Percentiles rank a stretch among this genome's conserved stretches.
Evolutionary conservation across 75 land plant species (phyloP).

Genomic region (Pinus albicaulis): DNA sequence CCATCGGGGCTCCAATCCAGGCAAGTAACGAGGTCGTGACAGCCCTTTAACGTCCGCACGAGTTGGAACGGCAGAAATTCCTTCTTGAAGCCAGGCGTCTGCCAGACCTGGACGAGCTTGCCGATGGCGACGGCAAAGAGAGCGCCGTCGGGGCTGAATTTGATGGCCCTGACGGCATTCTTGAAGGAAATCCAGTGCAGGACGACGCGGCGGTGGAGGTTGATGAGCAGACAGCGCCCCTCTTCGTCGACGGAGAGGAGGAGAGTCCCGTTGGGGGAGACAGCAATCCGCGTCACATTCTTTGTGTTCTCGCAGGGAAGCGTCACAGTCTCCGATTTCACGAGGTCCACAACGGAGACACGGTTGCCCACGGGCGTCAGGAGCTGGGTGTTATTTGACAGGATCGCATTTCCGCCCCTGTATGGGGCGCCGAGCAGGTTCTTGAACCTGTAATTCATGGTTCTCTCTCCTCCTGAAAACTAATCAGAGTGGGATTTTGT

Average conservation of each 20-base stretch:
- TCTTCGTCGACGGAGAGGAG: conserved; percentile 73
- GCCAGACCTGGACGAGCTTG: conserved; percentile 78
- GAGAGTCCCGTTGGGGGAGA: conserved; percentile 72
- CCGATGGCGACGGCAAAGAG: conserved; percentile 80
- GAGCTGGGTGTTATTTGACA: conserved; percentile 38
- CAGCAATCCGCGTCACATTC: conserved; percentile 70
- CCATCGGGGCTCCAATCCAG: conserved; percentile 85
- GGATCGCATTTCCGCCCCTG: conserved; percentile 78
- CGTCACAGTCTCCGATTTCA: conserved; percentile 58
- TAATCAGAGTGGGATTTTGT: too few species aligned
- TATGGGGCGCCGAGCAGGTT: conserved; percentile 94
- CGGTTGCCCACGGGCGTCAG: conserved; percentile 91
- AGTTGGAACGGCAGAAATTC: conserved; percentile 83
- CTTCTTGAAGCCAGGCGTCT: conserved; percentile 73
- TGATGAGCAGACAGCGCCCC: conserved; percentile 56
- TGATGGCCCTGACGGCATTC: conserved; percentile 48
- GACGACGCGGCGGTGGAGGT: conserved; percentile 63
- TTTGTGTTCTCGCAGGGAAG: conserved; percentile 67
- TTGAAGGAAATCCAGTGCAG: conserved; percentile 87
- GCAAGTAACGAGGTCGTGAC: conserved; percentile 51
- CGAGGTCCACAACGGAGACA: conserved; percentile 76
- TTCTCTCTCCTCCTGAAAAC: too few species aligned
- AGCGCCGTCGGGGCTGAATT: conserved; percentile 73
- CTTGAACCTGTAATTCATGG: conserved; percentile 88
- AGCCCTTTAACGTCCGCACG: conserved; percentile 58